Conservation (phyloP, 768 basidiomycete species). For the Peribolospora kevripleyi region DNA sequence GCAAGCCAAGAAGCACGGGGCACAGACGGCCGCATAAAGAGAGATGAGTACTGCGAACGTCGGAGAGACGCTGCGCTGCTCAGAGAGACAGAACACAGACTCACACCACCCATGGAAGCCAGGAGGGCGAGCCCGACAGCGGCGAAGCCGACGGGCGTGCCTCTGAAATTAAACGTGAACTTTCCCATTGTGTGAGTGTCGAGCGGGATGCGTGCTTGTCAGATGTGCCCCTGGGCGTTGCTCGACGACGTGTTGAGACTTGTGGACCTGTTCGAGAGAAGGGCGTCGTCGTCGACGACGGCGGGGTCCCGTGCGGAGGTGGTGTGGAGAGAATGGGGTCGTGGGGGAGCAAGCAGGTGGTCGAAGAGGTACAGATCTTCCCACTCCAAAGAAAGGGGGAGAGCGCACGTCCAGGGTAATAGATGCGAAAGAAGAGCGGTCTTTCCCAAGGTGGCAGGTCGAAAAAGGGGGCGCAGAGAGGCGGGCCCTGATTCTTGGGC, state of each 20-base stretch:
- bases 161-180: conserved; percentile 10
- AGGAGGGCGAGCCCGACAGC: conserved; percentile 42
- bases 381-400: too few relatives aligned
- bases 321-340: neutral
- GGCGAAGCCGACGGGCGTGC: conserved; percentile 36
- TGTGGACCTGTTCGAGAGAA: too few relatives aligned
- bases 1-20: neutral
- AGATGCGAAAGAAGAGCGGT: too few relatives aligned
- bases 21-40: neutral
- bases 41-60: neutral
- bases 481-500: too few relatives aligned
- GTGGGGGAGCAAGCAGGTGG: neutral
- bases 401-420: too few relatives aligned
- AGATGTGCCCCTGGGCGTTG: too few relatives aligned
- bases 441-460: too few relatives aligned
- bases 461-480: too few relatives aligned
- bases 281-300: neutral
- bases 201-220: too few relatives aligned
- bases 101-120: conserved; percentile 39
- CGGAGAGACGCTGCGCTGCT: conserved; percentile 7
- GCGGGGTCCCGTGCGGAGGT: neutral
- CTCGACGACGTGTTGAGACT: too few relatives aligned
- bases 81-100: neutral
- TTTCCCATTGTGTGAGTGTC: too few relatives aligned
- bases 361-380: neutral